Evolutionary conservation across 805 yeast genomes (phyloP).

Genomic region (Suhomyces sp.): DNA sequence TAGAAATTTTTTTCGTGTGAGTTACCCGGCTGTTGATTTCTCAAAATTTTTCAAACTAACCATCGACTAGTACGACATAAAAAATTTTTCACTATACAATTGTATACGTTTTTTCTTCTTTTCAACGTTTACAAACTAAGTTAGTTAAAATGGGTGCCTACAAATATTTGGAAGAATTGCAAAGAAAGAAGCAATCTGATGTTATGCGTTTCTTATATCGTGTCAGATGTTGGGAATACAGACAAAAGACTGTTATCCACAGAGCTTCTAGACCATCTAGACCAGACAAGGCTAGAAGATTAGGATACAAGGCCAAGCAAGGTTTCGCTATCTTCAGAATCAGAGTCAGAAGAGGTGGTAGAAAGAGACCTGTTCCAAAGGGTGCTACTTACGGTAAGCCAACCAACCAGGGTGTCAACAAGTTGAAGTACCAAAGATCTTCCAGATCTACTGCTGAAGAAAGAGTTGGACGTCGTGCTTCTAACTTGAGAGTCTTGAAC

Average conservation of each 20-base stretch:
- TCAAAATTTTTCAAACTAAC: no score
- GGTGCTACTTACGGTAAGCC: constrained; percentile 99
- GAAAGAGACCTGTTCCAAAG: constrained; percentile 99
- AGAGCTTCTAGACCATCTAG: constrained; percentile 98
- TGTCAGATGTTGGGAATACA: constrained; percentile 99
- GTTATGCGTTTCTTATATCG: constrained; percentile 97
- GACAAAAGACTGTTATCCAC: constrained; percentile 98
- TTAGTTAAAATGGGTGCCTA: constrained; percentile 89
- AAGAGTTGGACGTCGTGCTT: constrained; percentile 98
- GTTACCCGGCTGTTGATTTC: constrained; percentile 9
- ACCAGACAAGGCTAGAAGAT: constrained; percentile 99
- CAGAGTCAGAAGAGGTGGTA: constrained; percentile 99
- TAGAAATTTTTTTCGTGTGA: no score
- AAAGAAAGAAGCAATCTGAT: constrained; percentile 99
- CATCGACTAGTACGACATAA: no score
- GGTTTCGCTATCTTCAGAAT: constrained; percentile 98
- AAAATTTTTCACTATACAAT: constrained; percentile 6
- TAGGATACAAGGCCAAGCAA: constrained; percentile 99
- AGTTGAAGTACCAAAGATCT: constrained; percentile 98
- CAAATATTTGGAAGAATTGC: constrained; percentile 98
- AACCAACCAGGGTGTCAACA: constrained; percentile 99
- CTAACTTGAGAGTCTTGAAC: constrained; percentile 99
- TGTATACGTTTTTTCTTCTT: constrained; percentile 5
- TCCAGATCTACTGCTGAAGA: constrained; percentile 99
- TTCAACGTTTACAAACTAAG: constrained; percentile 13